Conservation (phyloP, 148 eudicot genomes). For the Rhododendron griersonianum region DNA sequence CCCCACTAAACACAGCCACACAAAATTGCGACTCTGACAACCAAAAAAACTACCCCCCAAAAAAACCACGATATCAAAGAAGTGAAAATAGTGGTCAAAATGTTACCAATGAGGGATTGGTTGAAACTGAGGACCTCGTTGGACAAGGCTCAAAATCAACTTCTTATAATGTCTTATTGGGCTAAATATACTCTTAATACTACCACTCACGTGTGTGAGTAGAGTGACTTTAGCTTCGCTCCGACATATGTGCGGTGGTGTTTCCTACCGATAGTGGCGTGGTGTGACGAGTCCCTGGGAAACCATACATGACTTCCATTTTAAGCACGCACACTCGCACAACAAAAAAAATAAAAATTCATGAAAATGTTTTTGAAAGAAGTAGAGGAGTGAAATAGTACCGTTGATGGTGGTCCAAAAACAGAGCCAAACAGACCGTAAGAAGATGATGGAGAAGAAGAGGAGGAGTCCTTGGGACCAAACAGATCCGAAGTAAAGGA, state of each 20-base stretch:
- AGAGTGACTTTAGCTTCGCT: too few relatives aligned
- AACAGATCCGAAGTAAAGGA: slow-evolving; percentile 43
- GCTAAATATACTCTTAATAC: too few relatives aligned
- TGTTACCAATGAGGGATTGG: background rate
- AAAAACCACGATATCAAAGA: background rate
- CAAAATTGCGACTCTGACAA: background rate
- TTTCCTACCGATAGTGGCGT: background rate
- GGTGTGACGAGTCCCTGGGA: background rate
- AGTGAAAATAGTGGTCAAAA: background rate
- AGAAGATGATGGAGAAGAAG: slow-evolving; percentile 30
- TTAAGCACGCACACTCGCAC: background rate
- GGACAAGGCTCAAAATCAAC: too few relatives aligned
- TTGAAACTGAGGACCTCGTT: too few relatives aligned
- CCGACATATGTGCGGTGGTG: background rate
- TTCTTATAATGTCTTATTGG: too few relatives aligned
- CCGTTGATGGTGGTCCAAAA: slow-evolving; percentile 42
- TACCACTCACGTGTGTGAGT: background rate
- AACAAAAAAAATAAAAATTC: too few relatives aligned
- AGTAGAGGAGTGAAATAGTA: slow-evolving; percentile 6
- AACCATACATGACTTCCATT: background rate
- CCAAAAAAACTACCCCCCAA: background rate
- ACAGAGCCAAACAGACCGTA: slow-evolving; percentile 33
- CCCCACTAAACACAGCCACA: background rate
- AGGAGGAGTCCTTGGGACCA: slow-evolving; percentile 40
- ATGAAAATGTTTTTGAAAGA: background rate